Evolutionary conservation across 2,329 filamentous ascomycete genomes (phyloP), one percentile per base, ranked within the genome.

Genomic region (Sclerotinia minor): DNA sequence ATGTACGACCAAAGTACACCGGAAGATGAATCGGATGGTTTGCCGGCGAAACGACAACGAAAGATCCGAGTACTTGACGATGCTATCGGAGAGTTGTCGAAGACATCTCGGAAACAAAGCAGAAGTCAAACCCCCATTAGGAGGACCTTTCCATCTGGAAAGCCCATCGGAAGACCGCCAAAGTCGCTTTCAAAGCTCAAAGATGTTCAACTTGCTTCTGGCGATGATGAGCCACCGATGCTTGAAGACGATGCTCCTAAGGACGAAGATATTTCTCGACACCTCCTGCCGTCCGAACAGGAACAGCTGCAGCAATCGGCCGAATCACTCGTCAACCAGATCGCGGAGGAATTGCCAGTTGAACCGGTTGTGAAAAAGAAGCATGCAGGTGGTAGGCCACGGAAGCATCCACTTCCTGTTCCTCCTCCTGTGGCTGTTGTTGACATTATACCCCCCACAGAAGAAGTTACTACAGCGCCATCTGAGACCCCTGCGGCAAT

Each of bases 111-210:
- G 49, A 60, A 70, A 3, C 54, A 61, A 24, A 73, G 71, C 52
- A 70, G 70, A 54, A 68, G 71, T 60, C 69, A 61, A 24, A 74
- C 74, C 19, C 72, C 71, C 54, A 47, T 69, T 19, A 64, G 71
- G 54, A 71, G 70, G 50, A 70, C 71, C 1, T 77, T 77, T 65
- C 70, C 73, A 49, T 76, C 75, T 49, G 76, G 76, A 32, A 76
- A 76, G 65, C 71, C 73, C 47, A 70, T 76, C 35, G 75, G 76
- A 61, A 72, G 76, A n/a, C 76, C 76, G 67, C 74, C 76, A 17
- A 71, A 69, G n/a, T 72, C 74, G 26, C 41, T 64, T n/a, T 75
- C 73, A 29, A 75, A 74, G 58, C 68, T 76, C 8, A 71, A 74
- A 59, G 70, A 72, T 52, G 64, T 73, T 38, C 68, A 74, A 38